phyloP scores from a whole-genome alignment of 148 eudicot species.

The Camellia japonica region DNA sequence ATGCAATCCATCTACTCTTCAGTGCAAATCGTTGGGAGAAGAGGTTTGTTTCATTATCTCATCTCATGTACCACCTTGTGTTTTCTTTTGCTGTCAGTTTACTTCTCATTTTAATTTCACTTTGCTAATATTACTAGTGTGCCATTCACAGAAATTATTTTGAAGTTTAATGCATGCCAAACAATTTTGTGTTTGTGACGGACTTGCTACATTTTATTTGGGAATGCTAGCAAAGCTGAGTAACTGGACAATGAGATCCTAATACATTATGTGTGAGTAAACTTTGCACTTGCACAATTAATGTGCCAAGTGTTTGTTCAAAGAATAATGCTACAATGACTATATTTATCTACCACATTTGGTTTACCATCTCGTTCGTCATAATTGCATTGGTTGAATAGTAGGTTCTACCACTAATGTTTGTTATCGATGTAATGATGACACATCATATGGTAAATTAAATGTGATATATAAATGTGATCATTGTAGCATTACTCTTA shows the following conservation, averaged over 20 bases:
- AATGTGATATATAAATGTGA: too few species aligned
- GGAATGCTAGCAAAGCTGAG: neutral
- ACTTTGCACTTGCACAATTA: neutral
- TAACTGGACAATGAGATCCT: neutral
- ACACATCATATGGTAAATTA: too few species aligned
- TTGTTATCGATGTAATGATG: too few species aligned
- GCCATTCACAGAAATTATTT: neutral
- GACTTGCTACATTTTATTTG: neutral
- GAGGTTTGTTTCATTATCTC: conserved; percentile 43
- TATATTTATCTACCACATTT: too few species aligned
- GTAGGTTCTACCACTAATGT: too few species aligned
- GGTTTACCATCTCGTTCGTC: too few species aligned
- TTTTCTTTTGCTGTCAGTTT: neutral
- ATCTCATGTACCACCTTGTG: neutral
- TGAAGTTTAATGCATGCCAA: neutral
- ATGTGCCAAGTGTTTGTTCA: neutral
- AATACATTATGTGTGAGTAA: neutral
- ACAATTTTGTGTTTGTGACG: neutral
- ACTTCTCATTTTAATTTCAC: neutral
- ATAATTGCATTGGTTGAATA: too few species aligned
- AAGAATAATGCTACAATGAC: neutral
- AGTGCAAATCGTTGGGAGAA: conserved; percentile 99
- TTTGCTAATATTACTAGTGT: neutral
- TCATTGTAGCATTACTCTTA: too few species aligned
- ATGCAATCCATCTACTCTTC: conserved; percentile 75